Evolutionary conservation across 768 basidiomycete genomes (phyloP), one percentile per base, ranked within the genome.

Genomic region (Suillus spraguei): DNA sequence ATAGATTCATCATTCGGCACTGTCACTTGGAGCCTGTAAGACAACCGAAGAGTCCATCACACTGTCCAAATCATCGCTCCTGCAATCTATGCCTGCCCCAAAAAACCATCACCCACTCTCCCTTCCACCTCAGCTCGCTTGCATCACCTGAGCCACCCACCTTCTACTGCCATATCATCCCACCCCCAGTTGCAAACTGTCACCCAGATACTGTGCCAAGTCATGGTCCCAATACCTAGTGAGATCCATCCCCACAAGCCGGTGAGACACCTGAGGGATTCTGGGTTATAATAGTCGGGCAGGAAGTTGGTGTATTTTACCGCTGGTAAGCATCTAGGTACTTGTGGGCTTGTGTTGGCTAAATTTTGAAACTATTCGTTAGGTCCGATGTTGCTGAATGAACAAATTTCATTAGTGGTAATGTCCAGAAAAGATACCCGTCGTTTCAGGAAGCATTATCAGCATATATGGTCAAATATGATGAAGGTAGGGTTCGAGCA

Each of bases 271-370:
- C 59, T 7, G 42, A 38, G 28, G 59, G 59, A 11, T 60, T 42
- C 41, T 60, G 59, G 59, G 59, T 28, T 0, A 60, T 60, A 13
- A 60, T 16, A 32, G 42, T 60, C 4, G 42, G 59, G 17, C 59
- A 60, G 20, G 42, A 42, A 42, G 59, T 60, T 17, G 59, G 59
- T 20, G 44, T 46, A 5, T 46, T 60, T 11, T 60, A 24, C 13
- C 16, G 4, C 13, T 60, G 59, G 59, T 60, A 41, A 9, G 22
- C 33, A 9, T 17, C n/a, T 10, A 10, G n/a, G 44, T 46, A 46
- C n/a, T 9, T 46, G 44, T n/a, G n/a, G 44, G n/a, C 44, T n/a
- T n/a, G n/a, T 10, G 9, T n/a, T 46, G n/a, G n/a, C 20, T 46
- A 11, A 46, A 4, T 46, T 3, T 46, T n/a, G 44, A 46, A 5